Evolutionary conservation across 2,329 filamentous ascomycete genomes (phyloP).

Genomic region (Penicillium sp.): DNA sequence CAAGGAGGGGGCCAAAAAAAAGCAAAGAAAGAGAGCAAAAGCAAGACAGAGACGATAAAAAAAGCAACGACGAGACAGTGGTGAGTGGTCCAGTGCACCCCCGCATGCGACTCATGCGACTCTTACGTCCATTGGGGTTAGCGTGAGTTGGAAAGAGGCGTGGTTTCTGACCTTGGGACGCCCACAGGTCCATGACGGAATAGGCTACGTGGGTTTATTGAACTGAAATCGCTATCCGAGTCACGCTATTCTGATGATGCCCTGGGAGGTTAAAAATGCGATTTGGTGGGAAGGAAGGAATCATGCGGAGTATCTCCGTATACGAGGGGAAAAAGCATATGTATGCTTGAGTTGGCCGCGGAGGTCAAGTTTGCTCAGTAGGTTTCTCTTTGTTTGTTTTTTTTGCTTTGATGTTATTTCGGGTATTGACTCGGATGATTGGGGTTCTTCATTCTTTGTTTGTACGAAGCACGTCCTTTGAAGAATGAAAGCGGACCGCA

Average conservation of each 20-base stretch:
- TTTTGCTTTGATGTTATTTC: not conserved
- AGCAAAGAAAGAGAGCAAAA: not conserved
- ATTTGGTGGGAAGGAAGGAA: not conserved
- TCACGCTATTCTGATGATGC: constrained; percentile 11
- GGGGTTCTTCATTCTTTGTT: not conserved
- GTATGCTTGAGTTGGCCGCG: not conserved
- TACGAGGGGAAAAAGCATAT: not conserved
- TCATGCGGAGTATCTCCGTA: not conserved
- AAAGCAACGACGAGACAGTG: constrained; percentile 18
- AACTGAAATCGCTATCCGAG: constrained; percentile 7
- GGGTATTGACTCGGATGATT: not conserved
- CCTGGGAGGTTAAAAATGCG: constrained; percentile 2
- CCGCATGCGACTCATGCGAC: constrained; percentile 20
- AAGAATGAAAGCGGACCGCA: constrained; percentile 13
- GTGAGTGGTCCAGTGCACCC: constrained; percentile 16
- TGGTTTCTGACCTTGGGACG: constrained; percentile 5
- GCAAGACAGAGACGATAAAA: constrained; percentile 10
- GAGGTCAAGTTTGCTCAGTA: not conserved
- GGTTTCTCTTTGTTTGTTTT: not conserved
- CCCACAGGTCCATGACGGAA: not conserved
- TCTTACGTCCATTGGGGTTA: not conserved
- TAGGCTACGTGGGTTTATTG: not conserved
- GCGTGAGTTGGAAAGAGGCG: not conserved
- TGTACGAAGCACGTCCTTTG: too few relatives aligned
- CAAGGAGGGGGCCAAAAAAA: constrained; percentile 2